Base-by-base conservation (phyloP, 495 filamentous ascomycete species). In the Hapsidospora chrysogenum region DNA sequence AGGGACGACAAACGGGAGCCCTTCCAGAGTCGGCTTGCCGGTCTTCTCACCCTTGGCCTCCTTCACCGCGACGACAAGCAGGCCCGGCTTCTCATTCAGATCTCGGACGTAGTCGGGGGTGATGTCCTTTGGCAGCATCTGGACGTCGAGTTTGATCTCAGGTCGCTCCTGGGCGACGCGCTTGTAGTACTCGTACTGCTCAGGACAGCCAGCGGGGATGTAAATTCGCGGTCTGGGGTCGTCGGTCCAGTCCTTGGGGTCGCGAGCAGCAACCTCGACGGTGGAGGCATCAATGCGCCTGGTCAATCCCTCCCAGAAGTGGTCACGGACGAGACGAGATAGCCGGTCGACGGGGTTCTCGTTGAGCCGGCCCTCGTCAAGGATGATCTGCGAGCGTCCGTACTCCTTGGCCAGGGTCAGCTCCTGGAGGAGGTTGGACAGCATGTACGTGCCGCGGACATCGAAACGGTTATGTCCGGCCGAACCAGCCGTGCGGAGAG, bases 391-490 rank as follows among this genome's bases (percentile, higher is more conserved):
- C 53, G 84, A 80, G 17, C 79, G 73, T 38, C 83, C 85, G 49
- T 78, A 82, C 44, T 84, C 74, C 59, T 87, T 72, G 23, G 89
- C 89, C 39, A 95, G 70, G 4, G 80, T 84, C 33, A 97, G 66
- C 56, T 96, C 89, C 53, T 97, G 89, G 27, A 94, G 62, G 5
- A 95, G 74, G 48, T 94, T 96, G 15, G 86, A 92, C 15, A 96
- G 70, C 75, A 89, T 83, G 49, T 97, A 97, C 18, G 80, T 94
- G 23, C 89, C 89, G 38, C 87, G 80, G 22, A 97, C 66, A 41
- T 94, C 84, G 45, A 81, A 78, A 35, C 67, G 64, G 43, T 83
- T 82, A 54, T 77, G 71, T n/a, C 85, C 85, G 21, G 74, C 76
- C 17, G 89, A 95, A 22, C 68, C 74, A n/a, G 76, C 78, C 3